These are phyloP conservation scores for Plasmodium sp. DNA, from an alignment of 169 alveolate species.

Conservation along the genomic window DNA sequence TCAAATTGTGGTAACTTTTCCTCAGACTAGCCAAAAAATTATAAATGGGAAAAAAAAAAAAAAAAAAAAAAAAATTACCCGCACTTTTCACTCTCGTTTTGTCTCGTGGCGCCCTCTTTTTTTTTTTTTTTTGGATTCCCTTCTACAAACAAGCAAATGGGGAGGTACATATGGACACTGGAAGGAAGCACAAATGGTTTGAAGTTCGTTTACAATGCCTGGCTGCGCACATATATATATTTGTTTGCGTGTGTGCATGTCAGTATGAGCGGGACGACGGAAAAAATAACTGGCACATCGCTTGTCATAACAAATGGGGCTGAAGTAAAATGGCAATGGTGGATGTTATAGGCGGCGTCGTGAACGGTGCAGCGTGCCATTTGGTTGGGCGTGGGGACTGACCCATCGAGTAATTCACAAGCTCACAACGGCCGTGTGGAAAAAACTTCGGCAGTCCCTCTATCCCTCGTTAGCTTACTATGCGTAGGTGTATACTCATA, in stretches of 20 bases:
- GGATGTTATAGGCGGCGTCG: not conserved
- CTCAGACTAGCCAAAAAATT: not conserved
- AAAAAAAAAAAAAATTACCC: not conserved
- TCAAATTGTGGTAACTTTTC: not conserved
- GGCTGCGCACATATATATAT: not conserved
- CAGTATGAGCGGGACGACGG: not conserved
- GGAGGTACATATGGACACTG: not conserved
- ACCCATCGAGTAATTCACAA: not conserved
- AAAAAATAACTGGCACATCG: not conserved
- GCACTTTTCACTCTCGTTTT: not conserved
- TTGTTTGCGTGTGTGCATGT: not conserved
- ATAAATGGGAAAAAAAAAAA: not conserved
- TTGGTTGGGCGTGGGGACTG: not conserved
- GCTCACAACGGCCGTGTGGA: not conserved
- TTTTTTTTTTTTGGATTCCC: not conserved
- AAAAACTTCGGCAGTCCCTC: not conserved
- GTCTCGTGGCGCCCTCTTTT: not conserved
- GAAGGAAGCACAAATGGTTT: not conserved
- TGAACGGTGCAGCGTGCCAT: not conserved
- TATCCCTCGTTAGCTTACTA: not conserved
- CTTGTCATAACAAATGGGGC: not conserved
- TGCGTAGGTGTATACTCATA: not conserved
- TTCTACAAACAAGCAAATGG: not conserved
- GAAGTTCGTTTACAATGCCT: not conserved
- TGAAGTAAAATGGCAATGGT: not conserved